Conservation (phyloP, 176 grass and related monocot species). For the Aegilops tauschii region DNA sequence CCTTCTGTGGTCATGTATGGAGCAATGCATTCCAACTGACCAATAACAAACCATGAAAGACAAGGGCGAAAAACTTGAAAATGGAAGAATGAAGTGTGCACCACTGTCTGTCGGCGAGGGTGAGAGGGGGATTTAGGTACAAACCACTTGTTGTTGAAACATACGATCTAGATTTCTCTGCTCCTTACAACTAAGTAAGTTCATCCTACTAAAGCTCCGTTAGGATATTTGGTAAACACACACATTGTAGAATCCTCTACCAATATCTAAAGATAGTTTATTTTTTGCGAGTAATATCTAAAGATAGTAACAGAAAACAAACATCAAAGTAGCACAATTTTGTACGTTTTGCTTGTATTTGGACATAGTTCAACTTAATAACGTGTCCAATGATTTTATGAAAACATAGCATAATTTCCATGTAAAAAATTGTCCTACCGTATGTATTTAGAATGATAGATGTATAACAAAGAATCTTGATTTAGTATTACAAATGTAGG, state of each 20-base stretch:
- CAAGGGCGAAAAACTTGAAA: no score
- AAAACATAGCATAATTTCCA: not conserved
- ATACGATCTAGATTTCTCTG: no score
- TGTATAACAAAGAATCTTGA: not conserved
- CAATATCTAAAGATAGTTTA: not conserved
- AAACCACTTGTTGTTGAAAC: no score
- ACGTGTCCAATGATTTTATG: not conserved
- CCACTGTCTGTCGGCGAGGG: rapidly evolving
- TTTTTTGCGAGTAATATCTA: not conserved
- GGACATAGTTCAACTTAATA: not conserved
- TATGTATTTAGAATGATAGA: not conserved
- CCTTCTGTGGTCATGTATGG: no score
- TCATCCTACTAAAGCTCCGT: not conserved
- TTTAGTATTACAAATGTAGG: not conserved
- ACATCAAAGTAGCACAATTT: not conserved
- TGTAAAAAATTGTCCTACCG: not conserved
- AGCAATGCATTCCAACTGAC: no score
- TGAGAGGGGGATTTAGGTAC: no score
- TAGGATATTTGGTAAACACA: not conserved
- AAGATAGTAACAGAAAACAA: not conserved
- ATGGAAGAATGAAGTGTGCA: no score
- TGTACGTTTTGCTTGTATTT: not conserved
- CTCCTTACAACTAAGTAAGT: no score
- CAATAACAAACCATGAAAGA: no score
- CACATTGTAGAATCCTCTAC: not conserved